phyloP scores from a whole-genome alignment of 805 yeast species.

The Yarrowia osloensis region DNA sequence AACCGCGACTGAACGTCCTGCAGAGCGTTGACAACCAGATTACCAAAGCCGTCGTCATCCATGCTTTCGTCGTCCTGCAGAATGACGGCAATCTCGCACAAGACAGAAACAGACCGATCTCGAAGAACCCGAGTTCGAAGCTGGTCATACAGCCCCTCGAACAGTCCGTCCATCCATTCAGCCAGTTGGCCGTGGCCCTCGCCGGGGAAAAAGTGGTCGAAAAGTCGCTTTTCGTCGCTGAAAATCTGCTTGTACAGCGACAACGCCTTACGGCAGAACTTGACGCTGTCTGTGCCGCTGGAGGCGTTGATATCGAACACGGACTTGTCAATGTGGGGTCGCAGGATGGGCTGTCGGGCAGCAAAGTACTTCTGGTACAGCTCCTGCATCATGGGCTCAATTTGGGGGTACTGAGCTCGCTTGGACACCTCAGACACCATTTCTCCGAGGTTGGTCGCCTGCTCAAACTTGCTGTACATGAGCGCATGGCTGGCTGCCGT shows the following conservation, averaged over 20 bases:
- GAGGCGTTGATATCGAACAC: conserved; percentile 41
- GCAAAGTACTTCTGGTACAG: conserved; percentile 64
- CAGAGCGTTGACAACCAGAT: conserved; percentile 38
- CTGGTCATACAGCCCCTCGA: conserved; percentile 77
- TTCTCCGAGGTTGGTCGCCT: conserved; percentile 45
- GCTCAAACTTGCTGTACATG: conserved; percentile 63
- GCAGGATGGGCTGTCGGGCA: conserved; percentile 54
- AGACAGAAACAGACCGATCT: conserved; percentile 63
- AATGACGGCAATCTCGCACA: conserved; percentile 75
- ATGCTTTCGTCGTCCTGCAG: conserved; percentile 61
- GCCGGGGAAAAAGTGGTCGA: conserved; percentile 39
- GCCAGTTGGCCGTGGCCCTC: conserved; percentile 46
- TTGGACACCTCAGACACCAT: conserved; percentile 45
- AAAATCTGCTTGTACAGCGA: conserved; percentile 61
- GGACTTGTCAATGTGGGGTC: conserved; percentile 47
- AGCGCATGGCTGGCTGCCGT: conserved; percentile 47
- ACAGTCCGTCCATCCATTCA: conserved; percentile 60
- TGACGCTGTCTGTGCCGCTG: conserved; percentile 50
- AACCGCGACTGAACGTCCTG: conserved; percentile 79
- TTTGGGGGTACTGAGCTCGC: conserved; percentile 53
- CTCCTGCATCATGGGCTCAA: conserved; percentile 66
- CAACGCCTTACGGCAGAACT: conserved; percentile 62
- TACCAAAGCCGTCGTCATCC: conserved; percentile 33
- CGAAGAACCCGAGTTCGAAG: conserved; percentile 66
- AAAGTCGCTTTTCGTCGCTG: conserved; percentile 62